Conservation (phyloP, 2,329 filamentous ascomycete species). For the Aspergillus nomiae region DNA sequence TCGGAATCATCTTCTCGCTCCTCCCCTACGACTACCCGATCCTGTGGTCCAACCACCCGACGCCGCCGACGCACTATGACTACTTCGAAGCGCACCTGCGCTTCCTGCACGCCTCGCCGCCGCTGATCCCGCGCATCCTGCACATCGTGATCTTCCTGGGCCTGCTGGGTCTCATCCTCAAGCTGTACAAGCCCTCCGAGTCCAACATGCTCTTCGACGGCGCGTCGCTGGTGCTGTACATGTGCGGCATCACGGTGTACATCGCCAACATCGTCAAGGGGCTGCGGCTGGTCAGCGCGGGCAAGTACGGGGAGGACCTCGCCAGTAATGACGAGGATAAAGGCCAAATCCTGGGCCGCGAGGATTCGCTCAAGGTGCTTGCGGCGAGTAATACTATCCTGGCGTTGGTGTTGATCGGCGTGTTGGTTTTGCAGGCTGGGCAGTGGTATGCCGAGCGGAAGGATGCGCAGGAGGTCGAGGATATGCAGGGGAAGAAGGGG, state of each 20-base stretch:
- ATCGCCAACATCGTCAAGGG: constrained; percentile 97
- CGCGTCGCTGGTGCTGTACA: constrained; percentile 70
- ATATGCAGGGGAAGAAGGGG: constrained; percentile 58
- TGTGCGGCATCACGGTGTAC: constrained; percentile 89
- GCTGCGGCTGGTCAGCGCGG: constrained; percentile 76
- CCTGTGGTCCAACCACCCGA: constrained; percentile 47
- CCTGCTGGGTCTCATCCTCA: constrained; percentile 84
- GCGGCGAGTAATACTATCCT: constrained; percentile 95
- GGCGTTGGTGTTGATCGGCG: constrained; percentile 86
- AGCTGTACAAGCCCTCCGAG: constrained; percentile 92
- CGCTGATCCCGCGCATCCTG: constrained; percentile 88
- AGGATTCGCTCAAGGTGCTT: constrained; percentile 88
- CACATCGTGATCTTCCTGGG: constrained; percentile 91
- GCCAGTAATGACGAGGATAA: constrained; percentile 50
- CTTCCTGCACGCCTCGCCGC: constrained; percentile 88
- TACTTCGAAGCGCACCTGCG: constrained; percentile 87
- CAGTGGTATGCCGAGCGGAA: constrained; percentile 99
- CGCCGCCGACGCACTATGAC: constrained; percentile 67
- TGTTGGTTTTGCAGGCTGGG: constrained; percentile 89
- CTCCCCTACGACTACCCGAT: constrained; percentile 78
- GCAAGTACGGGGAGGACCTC: constrained; percentile 61
- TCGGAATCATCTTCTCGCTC: constrained; percentile 93
- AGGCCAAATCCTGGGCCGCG: constrained; percentile 72
- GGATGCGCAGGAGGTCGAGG: constrained; percentile 76
- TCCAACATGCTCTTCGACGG: constrained; percentile 94